Conservation (phyloP, 306 rosid species). For the Malus asiatica region DNA sequence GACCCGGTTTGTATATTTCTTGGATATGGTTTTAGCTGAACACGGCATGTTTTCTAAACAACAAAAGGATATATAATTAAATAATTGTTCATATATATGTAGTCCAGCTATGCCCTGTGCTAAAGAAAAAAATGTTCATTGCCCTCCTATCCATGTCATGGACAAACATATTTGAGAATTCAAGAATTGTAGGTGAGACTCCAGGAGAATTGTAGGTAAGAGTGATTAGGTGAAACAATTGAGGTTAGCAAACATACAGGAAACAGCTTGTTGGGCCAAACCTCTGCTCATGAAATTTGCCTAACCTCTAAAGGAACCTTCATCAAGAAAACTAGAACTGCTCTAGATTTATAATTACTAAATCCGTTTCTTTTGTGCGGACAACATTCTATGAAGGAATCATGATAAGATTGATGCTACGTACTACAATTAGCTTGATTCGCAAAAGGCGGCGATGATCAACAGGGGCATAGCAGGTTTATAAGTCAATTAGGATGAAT, state of each 20-base stretch:
- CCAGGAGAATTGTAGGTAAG: slow-evolving; percentile 9
- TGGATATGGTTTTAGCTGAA: not conserved
- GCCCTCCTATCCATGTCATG: not conserved
- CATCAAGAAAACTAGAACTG: not conserved
- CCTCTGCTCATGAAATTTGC: not conserved
- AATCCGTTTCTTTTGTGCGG: not conserved
- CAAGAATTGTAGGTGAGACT: slow-evolving; percentile 8
- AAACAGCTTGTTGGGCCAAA: not conserved
- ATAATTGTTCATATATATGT: not conserved
- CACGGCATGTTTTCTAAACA: not conserved
- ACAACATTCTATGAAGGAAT: not conserved
- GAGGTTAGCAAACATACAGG: not conserved
- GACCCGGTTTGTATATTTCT: not conserved
- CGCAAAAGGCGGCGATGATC: not conserved
- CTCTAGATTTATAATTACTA: not conserved
- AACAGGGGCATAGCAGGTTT: not conserved
- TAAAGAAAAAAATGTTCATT: not conserved
- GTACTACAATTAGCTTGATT: not conserved
- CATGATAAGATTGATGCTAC: not conserved
- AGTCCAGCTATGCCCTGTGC: not conserved
- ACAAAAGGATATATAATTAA: not conserved
- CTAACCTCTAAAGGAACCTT: not conserved
- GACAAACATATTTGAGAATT: not conserved
- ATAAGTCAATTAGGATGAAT: not conserved
- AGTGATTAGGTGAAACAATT: slow-evolving; percentile 1